Conservation (phyloP, 768 basidiomycete species). For the Leccinum disarticulatum region DNA sequence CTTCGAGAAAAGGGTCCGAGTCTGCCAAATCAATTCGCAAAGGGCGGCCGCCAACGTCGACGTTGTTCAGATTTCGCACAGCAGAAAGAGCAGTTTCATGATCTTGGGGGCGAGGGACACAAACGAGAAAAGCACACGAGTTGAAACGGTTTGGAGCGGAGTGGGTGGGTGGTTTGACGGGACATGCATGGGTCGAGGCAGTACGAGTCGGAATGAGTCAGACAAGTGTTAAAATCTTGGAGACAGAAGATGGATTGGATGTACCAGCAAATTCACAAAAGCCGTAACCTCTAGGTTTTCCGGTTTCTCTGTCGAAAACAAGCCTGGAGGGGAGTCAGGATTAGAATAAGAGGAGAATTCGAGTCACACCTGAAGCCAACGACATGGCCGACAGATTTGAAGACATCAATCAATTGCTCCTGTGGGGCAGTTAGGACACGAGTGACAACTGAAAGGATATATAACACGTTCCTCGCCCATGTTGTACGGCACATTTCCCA, state of each 20-base stretch:
- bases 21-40: conserved; percentile 94
- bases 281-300: conserved; percentile 91
- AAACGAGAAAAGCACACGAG: conserved; percentile 18
- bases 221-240: conserved; percentile 28
- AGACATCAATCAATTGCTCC: conserved; percentile 85
- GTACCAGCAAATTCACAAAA: conserved; percentile 92
- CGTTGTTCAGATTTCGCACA: conserved; percentile 92
- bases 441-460: neutral
- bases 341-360: neutral
- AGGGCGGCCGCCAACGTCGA: conserved; percentile 88
- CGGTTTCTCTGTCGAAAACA: conserved; percentile 90
- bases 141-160: conserved; percentile 1
- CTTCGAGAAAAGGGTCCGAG: conserved; percentile 88
- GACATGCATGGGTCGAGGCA: conserved; percentile 1
- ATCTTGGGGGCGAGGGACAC: conserved; percentile 49
- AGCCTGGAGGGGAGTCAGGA: conserved; percentile 46
- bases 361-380: conserved; percentile 75
- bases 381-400: conserved; percentile 86
- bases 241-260: conserved; percentile 37
- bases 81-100: conserved; percentile 95
- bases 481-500: conserved; percentile 89
- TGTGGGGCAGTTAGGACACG: conserved; percentile 25
- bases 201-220: conserved; percentile 38
- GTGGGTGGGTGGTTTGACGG: conserved; percentile 4
- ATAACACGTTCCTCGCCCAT: conserved; percentile 64